Percentiles rank a stretch among this genome's conserved stretches.
phyloP scores from a whole-genome alignment of 2,329 filamentous ascomycete species.

The Myrmaecium sp. region DNA sequence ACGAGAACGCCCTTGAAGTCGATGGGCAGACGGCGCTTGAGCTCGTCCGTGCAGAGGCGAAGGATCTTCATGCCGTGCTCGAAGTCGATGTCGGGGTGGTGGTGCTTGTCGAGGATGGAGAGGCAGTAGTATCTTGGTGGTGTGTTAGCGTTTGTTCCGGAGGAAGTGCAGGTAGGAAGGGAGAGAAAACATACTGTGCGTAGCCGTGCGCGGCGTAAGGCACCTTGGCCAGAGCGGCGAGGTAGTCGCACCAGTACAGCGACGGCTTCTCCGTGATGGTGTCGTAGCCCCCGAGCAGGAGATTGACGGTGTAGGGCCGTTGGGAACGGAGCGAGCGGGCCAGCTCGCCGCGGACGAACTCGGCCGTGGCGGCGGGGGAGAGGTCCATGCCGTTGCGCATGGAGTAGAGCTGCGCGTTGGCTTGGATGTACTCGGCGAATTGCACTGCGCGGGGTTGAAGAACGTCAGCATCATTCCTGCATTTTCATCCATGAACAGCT shows the following conservation, averaged over 20 bases:
- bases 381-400: slow-evolving; percentile 96
- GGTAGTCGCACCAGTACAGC: slow-evolving; percentile 94
- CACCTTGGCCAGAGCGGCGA: slow-evolving; percentile 71
- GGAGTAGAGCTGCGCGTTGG: slow-evolving; percentile 92
- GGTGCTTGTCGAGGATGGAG: slow-evolving; percentile 94
- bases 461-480: slow-evolving; percentile 2
- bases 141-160: background rate
- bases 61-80: slow-evolving; percentile 85
- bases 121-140: slow-evolving; percentile 80
- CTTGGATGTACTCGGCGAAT: slow-evolving; percentile 98
- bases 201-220: slow-evolving; percentile 97
- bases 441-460: slow-evolving; percentile 46
- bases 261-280: slow-evolving; percentile 79
- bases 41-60: slow-evolving; percentile 87
- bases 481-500: slow-evolving; percentile 5
- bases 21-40: slow-evolving; percentile 91
- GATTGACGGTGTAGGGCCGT: slow-evolving; percentile 92
- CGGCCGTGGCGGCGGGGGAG: slow-evolving; percentile 71
- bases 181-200: slow-evolving; percentile 53
- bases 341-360: slow-evolving; percentile 88
- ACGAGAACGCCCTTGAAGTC: slow-evolving; percentile 96
- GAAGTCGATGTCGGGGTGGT: slow-evolving; percentile 82
- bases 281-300: slow-evolving; percentile 86
- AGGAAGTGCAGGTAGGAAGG: background rate
- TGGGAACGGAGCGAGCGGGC: slow-evolving; percentile 78